Conservation (phyloP, 352 stramenopile genomes). For the Phytophthora podocarpi region DNA sequence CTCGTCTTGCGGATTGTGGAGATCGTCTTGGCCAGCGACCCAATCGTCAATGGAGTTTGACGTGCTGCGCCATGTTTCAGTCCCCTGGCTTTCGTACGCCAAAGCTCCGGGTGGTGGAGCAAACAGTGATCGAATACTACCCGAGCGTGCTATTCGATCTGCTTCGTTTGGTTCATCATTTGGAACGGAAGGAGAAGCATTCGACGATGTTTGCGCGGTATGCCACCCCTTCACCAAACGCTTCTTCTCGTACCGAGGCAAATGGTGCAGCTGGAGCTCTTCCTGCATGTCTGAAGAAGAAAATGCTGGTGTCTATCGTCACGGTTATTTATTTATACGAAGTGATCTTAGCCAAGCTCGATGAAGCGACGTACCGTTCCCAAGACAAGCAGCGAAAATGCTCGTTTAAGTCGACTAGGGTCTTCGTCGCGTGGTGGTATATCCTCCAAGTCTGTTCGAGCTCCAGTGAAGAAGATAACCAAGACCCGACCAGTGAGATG, state of each 20-base stretch:
- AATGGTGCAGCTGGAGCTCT: constrained; percentile 20
- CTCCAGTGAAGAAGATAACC: constrained; percentile 8
- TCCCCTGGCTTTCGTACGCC: constrained; percentile 17
- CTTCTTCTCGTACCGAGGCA: constrained; percentile 48
- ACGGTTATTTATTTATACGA: constrained; percentile 33
- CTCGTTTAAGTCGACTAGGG: neutral
- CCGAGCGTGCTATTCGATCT: neutral
- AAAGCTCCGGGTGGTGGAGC: constrained; percentile 19
- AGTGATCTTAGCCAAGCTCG: neutral
- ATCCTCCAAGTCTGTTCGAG: neutral
- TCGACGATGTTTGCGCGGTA: neutral
- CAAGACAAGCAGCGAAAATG: neutral
- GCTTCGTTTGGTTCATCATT: neutral
- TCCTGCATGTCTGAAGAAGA: constrained; percentile 20
- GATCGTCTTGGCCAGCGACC: neutral
- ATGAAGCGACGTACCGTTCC: constrained; percentile 30
- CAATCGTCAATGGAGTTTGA: neutral
- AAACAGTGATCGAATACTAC: constrained; percentile 23
- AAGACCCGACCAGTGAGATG: constrained; percentile 9
- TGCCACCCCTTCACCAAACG: constrained; percentile 40
- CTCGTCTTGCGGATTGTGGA: constrained; percentile 4
- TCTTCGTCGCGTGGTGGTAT: neutral
- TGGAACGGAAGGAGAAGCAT: neutral
- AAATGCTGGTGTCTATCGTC: neutral
- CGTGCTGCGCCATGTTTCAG: constrained; percentile 15